Base-by-base conservation (phyloP, 495 filamentous ascomycete genomes). In the Viridothelium virens region DNA sequence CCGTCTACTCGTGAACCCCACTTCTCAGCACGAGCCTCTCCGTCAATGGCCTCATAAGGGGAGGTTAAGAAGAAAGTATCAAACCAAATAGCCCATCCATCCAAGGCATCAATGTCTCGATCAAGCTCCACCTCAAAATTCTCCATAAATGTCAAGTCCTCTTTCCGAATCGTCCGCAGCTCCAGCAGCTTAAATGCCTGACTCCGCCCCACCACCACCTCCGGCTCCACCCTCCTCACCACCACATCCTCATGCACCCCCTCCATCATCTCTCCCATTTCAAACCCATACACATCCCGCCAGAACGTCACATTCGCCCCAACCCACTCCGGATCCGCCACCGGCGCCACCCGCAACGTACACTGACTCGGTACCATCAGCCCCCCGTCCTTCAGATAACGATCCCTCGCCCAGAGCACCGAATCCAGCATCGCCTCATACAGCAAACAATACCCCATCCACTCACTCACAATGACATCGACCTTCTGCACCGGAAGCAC, bases 361-460 rank as follows among this genome's bases (percentile, higher is more conserved):
- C 89, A 89, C 80, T 96, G 90, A 70, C 91, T 91, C 10, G 92
- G 92, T 72, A 92, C 91, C 83, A 97, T 95, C 44, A 96, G 79
- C 37, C 92, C 92, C 61, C 78, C 83, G 9, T 87, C 85, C 34
- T 76, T 84, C 31, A 97, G 86, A 77, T 91, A 96, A 68, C 81
- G 86, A 77, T 97, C 92, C 56, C 92, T 82, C 33, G 92, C 92
- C 67, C 89, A 91, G 61, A 97, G 80, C 39, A 97, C 92, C 10
- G 91, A 95, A 77, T 96, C 91, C 68, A 97, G 84, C 92, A 97
- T 97, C 70, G 86, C 87, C 81, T 97, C 92, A 74, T 94, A 97
- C 7, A 97, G 84, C 3, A 97, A 81, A 74, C 89, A 89, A 74
- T 97, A 97, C 3, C 92, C 92, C 92, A 97, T 97, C 92, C 92